Evolutionary conservation across 495 filamentous ascomycete species (phyloP).

Genomic region (Arthonia radiata): DNA sequence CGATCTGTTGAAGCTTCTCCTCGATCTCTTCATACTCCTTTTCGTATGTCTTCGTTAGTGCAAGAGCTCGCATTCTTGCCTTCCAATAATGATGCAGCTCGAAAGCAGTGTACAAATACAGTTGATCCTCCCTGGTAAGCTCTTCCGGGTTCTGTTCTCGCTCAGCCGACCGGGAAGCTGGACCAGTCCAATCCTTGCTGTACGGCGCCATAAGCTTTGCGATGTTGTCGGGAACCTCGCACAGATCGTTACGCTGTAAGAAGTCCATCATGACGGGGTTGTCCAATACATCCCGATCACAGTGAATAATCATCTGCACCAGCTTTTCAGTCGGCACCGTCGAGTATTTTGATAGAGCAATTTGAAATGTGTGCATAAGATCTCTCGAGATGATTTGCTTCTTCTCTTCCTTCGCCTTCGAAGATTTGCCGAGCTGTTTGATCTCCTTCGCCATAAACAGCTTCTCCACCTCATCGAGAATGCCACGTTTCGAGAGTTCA

Average conservation of each 20-base stretch:
- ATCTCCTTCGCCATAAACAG: constrained; percentile 94
- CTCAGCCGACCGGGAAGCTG: constrained; percentile 50
- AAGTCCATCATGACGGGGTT: constrained; percentile 96
- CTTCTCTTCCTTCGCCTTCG: constrained; percentile 41
- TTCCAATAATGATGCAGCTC: constrained; percentile 99
- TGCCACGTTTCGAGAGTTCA: constrained; percentile 75
- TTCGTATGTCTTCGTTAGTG: constrained; percentile 66
- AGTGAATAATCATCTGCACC: constrained; percentile 83
- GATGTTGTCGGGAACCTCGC: constrained; percentile 71
- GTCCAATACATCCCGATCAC: constrained; percentile 73
- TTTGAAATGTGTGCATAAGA: constrained; percentile 77
- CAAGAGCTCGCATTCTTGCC: constrained; percentile 74
- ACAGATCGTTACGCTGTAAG: constrained; percentile 72
- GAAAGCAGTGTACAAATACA: constrained; percentile 78
- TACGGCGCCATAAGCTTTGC: constrained; percentile 84
- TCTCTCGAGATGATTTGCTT: constrained; percentile 91
- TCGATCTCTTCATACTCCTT: constrained; percentile 78
- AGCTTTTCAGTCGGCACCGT: constrained; percentile 56
- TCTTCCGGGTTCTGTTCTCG: constrained; percentile 74
- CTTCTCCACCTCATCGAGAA: constrained; percentile 91
- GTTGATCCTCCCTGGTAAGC: constrained; percentile 81
- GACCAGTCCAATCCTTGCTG: constrained; percentile 85
- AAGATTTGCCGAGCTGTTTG: constrained; percentile 50
- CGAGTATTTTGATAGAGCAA: constrained; percentile 76
- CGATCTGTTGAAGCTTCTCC: constrained; percentile 54